Percentiles rank a stretch among this genome's conserved stretches.
Evolutionary conservation across 2,329 filamentous ascomycete genomes (phyloP).

Genomic region (Penicillium sclerotigenum): DNA sequence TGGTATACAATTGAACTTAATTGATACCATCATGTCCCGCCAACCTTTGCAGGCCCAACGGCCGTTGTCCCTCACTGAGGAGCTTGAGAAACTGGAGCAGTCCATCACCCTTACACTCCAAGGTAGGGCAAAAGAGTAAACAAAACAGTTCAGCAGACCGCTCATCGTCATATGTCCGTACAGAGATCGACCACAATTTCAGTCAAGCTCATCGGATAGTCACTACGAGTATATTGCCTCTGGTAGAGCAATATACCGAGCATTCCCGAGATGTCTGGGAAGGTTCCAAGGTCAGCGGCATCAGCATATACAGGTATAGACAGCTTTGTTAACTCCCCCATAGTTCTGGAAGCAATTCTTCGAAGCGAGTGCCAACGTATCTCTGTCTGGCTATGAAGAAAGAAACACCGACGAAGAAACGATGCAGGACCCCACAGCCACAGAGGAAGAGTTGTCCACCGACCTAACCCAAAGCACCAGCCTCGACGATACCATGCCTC

Average conservation of each 20-base stretch:
- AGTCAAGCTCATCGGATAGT: conserved; percentile 95
- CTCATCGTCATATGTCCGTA: conserved; percentile 8
- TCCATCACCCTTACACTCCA: conserved; percentile 94
- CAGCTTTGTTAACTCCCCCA: conserved; percentile 3
- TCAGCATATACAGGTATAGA: conserved; percentile 2
- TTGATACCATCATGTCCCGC: conserved; percentile 48
- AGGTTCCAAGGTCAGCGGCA: conserved; percentile 72
- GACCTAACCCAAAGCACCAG: conserved; percentile 45
- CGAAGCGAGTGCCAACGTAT: conserved; percentile 95
- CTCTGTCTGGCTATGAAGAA: conserved; percentile 90
- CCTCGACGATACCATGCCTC: conserved; percentile 38
- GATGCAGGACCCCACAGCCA: conserved; percentile 50
- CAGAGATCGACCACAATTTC: conserved; percentile 98
- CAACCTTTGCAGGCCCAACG: conserved; percentile 49
- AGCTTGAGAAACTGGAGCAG: conserved; percentile 92
- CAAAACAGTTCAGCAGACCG: conserved; percentile 7
- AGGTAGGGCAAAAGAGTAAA: conserved; percentile 52
- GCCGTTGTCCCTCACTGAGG: conserved; percentile 79
- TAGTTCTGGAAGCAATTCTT: conserved; percentile 99
- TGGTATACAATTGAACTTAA: neutral
- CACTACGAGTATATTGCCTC: conserved; percentile 84
- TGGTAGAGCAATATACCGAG: conserved; percentile 93
- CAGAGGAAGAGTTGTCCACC: conserved; percentile 55
- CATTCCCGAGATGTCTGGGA: conserved; percentile 95
- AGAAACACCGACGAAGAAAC: conserved; percentile 59